These are phyloP conservation scores for Plasmodium chabaudi DNA, from an alignment of 169 alveolate species.

Conservation along the genomic window DNA sequence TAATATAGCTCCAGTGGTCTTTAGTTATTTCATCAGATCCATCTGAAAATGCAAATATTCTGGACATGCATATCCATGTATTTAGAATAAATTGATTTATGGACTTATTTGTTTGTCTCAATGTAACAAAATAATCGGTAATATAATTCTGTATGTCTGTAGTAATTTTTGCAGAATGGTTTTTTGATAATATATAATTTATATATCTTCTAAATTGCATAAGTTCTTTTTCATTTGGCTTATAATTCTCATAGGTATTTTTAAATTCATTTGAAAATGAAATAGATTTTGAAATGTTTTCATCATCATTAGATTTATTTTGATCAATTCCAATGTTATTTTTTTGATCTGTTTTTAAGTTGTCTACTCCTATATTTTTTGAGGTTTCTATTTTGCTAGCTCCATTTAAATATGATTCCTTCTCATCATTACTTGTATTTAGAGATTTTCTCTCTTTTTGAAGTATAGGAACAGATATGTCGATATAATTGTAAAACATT, in stretches of 20 bases:
- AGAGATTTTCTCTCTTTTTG: slow-evolving; percentile 2
- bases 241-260: slow-evolving; percentile 29
- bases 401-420: background rate
- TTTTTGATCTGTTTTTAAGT: background rate
- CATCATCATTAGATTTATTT: slow-evolving; percentile 1
- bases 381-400: background rate
- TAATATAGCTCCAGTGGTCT: slow-evolving; percentile 53
- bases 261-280: slow-evolving; percentile 46
- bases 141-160: slow-evolving; percentile 44
- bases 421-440: background rate
- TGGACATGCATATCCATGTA: slow-evolving; percentile 72
- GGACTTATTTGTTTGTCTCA: slow-evolving; percentile 57
- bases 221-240: slow-evolving; percentile 57
- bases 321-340: background rate
- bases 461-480: slow-evolving; percentile 46
- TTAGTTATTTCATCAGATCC: slow-evolving; percentile 52
- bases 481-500: slow-evolving; percentile 61
- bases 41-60: slow-evolving; percentile 75
- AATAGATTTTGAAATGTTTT: background rate
- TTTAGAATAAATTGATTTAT: slow-evolving; percentile 69
- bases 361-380: background rate
- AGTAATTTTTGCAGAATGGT: slow-evolving; percentile 55
- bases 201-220: slow-evolving; percentile 76
- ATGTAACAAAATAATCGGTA: slow-evolving; percentile 53
- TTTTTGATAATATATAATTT: slow-evolving; percentile 73